These are phyloP conservation scores for Neoboletus brunneissimus DNA, from an alignment of 768 basidiomycete genomes.

Conservation along the genomic window DNA sequence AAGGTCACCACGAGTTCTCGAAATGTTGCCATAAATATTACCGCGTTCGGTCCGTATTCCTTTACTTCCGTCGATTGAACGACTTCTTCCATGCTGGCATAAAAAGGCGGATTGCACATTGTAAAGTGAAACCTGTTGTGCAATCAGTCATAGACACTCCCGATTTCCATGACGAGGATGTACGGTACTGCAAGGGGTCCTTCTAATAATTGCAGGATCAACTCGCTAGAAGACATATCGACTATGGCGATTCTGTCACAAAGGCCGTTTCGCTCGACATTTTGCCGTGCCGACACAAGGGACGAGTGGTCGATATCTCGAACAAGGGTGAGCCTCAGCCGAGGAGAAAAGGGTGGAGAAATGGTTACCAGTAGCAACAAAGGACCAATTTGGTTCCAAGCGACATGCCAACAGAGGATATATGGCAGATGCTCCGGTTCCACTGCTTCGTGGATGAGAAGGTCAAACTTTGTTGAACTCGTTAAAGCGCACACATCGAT, in stretches of 20 bases:
- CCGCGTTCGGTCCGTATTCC: constrained; percentile 64
- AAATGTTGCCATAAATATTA: constrained; percentile 34
- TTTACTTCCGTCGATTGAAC: constrained; percentile 57
- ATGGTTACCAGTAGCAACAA: constrained; percentile 65
- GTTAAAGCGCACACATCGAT: constrained; percentile 65
- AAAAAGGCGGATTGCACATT: constrained; percentile 98
- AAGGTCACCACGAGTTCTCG: neutral
- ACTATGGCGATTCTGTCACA: constrained; percentile 48
- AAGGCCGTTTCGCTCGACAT: constrained; percentile 59
- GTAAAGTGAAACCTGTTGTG: constrained; percentile 62
- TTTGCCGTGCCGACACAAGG: constrained; percentile 48
- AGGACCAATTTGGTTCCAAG: constrained; percentile 49
- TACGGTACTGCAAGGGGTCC: constrained; percentile 4
- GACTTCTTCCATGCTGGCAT: constrained; percentile 71
- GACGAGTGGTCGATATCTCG: constrained; percentile 74
- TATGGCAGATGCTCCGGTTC: constrained; percentile 88
- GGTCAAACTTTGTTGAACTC: neutral
- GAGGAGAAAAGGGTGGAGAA: neutral
- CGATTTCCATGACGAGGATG: neutral
- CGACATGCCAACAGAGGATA: constrained; percentile 77
- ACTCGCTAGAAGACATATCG: constrained; percentile 33
- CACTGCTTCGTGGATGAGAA: constrained; percentile 42
- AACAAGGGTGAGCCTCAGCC: neutral
- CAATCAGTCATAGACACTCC: neutral
- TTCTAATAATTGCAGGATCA: constrained; percentile 42